A percentile compares a stretch with the other conserved stretches of the same genome.
These are phyloP conservation scores for Vigna unguiculata DNA, from an alignment of 306 rosid genomes.

Conservation along the genomic window DNA sequence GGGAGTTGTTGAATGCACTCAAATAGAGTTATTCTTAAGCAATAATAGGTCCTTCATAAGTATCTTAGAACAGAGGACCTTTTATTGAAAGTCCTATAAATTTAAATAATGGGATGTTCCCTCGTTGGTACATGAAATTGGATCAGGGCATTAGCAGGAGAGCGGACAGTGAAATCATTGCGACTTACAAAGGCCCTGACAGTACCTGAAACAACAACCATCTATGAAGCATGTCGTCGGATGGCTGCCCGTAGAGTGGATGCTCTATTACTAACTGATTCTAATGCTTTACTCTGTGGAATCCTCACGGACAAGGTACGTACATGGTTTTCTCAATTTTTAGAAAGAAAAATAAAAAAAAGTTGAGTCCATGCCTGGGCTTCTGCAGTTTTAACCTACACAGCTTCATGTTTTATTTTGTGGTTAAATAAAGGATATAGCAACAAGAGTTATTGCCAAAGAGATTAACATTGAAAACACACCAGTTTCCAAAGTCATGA, in stretches of 20 bases:
- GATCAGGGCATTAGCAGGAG: slow-evolving; percentile 76
- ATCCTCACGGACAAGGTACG: slow-evolving; percentile 97
- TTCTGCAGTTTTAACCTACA: slow-evolving; percentile 32
- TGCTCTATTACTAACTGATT: slow-evolving; percentile 89
- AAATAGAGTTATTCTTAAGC: slow-evolving; percentile 1
- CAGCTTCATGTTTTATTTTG: slow-evolving; percentile 34
- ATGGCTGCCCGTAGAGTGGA: slow-evolving; percentile 98
- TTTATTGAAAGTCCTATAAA: slow-evolving; percentile 27
- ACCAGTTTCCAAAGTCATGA: slow-evolving; percentile 94
- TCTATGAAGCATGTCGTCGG: slow-evolving; percentile 89
- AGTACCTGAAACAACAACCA: slow-evolving; percentile 81
- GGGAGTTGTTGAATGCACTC: slow-evolving; percentile 30
- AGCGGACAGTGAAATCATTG: slow-evolving; percentile 90
- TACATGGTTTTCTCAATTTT: slow-evolving; percentile 29
- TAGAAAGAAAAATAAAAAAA: slow-evolving; percentile 1
- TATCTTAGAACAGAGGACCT: slow-evolving; percentile 27
- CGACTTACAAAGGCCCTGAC: slow-evolving; percentile 92
- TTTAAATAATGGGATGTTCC: slow-evolving; percentile 23
- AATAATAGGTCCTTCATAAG: slow-evolving; percentile 6
- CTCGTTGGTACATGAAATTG: slow-evolving; percentile 45
- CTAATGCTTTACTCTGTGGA: slow-evolving; percentile 93
- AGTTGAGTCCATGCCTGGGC: slow-evolving; percentile 6
- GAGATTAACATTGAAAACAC: slow-evolving; percentile 88
- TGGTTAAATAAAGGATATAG: slow-evolving; percentile 79
- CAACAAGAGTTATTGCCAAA: slow-evolving; percentile 79